A percentile compares a stretch with the other conserved stretches of the same genome.
These are phyloP conservation scores for Lactifluus subvellereus DNA, from an alignment of 768 basidiomycete genomes.

Conservation along the genomic window DNA sequence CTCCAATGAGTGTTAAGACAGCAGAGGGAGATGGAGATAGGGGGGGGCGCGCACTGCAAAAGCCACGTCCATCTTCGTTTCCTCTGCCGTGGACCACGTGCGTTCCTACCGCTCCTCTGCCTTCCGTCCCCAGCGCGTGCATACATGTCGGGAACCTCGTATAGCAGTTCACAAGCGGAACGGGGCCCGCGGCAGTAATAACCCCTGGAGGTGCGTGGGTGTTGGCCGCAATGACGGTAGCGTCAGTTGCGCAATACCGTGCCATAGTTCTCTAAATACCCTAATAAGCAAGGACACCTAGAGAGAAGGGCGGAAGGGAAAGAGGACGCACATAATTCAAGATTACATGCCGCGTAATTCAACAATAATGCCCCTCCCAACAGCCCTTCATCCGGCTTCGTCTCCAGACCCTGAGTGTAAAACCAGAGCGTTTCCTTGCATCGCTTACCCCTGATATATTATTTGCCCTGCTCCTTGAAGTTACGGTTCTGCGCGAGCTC, in stretches of 20 bases:
- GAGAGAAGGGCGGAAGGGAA: not conserved
- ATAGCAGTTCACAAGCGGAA: conserved; percentile 66
- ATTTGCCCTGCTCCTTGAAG: conserved; percentile 80
- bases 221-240: conserved; percentile 60
- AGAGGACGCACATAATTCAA: conserved; percentile 64
- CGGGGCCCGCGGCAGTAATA: conserved; percentile 76
- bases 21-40: not conserved
- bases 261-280: conserved; percentile 72
- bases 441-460: conserved; percentile 84
- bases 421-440: too few species aligned
- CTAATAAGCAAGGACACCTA: not conserved
- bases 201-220: conserved; percentile 70
- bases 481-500: conserved; percentile 88
- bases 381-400: conserved; percentile 58
- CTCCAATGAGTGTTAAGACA: conserved; percentile 6
- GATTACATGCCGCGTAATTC: conserved; percentile 91
- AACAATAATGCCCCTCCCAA: conserved; percentile 66
- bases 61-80: conserved; percentile 49
- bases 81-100: conserved; percentile 40
- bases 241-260: conserved; percentile 79
- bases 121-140: conserved; percentile 54
- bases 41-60: conserved; percentile 49
- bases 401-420: conserved; percentile 84
- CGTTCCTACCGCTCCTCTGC: conserved; percentile 47
- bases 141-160: conserved; percentile 82